Evolutionary conservation across 805 yeast genomes (phyloP), one percentile per base, ranked within the genome.

Genomic region (Monosporozyma servazzii): DNA sequence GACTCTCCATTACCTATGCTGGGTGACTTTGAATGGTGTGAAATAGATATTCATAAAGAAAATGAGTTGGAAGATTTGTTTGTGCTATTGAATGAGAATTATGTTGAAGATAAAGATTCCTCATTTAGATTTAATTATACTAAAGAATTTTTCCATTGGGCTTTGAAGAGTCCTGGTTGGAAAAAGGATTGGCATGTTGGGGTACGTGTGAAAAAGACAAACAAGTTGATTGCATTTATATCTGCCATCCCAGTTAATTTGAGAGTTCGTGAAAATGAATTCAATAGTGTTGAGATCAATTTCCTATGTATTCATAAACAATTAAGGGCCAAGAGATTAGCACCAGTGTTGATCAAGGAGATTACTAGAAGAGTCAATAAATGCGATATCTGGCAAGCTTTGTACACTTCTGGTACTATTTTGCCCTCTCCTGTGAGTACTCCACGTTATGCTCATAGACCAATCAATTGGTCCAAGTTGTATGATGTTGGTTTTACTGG

Each of bases 221-320:
- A 82, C 1, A 85, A 86, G 66, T 75, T 93, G 56, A 90, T 93
- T 48, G 97, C 95, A 0, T 93, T 91, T 63, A 93, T 93, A 59
- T 80, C 91, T 37, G 99, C 95, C 8, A 84, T 89, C 47, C 99
- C 99, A 1, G 75, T 86, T 13, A 75, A 73, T 21, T 71, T 93
- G 54, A 69, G 75, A 47, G 79, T 91, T 37, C 80, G 84, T 54
- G 76, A 74, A 25, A 73, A 75, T 2, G 68, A 63, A 3, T 68
- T 86, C 18, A 73, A 80, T 29, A 79, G 88, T 48, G 95, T 85
- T 23, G 98, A 93, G 64, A 88, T 93, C 71, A 93, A 93, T 70
- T 93, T 93, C 68, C 72, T 93, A 60, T 88, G 96, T 65, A 86
- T 93, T 48, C 99, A 93, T 71, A 93, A 93, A 71, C 88, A 91